Conservation (phyloP, 257 asterid species). For the Solanum paucissectum region DNA sequence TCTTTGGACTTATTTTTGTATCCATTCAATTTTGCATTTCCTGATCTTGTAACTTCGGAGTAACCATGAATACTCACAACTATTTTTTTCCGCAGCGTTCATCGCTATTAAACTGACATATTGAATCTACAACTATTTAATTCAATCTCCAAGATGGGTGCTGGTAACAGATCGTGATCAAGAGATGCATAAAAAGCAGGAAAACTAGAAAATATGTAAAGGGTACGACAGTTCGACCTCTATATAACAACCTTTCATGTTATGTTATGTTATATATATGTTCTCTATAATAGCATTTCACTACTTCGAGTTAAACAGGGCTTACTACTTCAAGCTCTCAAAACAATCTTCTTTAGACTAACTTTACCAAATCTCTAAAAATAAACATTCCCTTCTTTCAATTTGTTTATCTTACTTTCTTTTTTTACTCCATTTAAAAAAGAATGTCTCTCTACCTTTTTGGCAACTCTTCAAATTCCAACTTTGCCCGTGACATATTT, state of each 20-base stretch:
- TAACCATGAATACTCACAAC: not conserved
- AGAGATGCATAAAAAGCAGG: not conserved
- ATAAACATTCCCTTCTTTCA: not conserved
- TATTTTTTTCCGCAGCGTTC: not conserved
- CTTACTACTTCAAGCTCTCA: not conserved
- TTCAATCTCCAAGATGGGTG: not conserved
- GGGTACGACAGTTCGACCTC: not conserved
- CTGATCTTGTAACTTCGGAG: not conserved
- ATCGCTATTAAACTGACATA: not conserved
- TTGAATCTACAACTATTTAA: not conserved
- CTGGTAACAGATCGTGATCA: not conserved
- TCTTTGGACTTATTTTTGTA: not conserved
- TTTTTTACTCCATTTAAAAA: not conserved
- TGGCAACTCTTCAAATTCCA: not conserved
- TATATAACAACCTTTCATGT: not conserved
- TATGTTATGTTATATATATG: not conserved
- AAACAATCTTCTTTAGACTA: not conserved
- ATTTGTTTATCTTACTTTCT: not conserved
- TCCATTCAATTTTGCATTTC: not conserved
- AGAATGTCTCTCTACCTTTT: not conserved
- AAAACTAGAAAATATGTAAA: not conserved
- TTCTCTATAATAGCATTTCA: not conserved
- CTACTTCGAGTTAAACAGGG: not conserved
- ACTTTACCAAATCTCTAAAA: not conserved
- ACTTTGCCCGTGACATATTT: not conserved